Evolutionary conservation across 1,284 basidiomycete genomes (phyloP).

Genomic region (Mycena citricolor): DNA sequence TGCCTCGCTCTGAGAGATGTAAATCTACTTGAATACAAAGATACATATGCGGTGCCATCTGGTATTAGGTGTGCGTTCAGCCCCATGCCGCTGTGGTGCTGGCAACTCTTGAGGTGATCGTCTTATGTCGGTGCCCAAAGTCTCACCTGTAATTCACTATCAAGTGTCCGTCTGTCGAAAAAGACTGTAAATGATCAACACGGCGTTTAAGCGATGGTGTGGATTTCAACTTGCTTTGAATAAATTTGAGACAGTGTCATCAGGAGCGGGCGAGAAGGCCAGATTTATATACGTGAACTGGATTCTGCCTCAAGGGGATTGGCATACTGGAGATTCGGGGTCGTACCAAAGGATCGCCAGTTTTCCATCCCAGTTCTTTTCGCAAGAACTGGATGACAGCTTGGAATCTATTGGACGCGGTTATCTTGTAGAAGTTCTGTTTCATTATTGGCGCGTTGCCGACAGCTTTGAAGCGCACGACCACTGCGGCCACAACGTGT

Average conservation of each 20-base stretch:
- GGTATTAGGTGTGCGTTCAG: too few relatives aligned
- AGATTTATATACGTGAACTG: slow-evolving; percentile 98
- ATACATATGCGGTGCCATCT: too few relatives aligned
- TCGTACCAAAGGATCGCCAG: slow-evolving; percentile 79
- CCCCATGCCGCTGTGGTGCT: slow-evolving; percentile 77
- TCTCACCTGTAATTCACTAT: slow-evolving; percentile 94
- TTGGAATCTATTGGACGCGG: slow-evolving; percentile 91
- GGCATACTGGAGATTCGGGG: background rate
- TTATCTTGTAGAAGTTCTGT: slow-evolving; percentile 85
- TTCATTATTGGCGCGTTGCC: slow-evolving; percentile 86
- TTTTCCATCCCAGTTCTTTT: slow-evolving; percentile 82
- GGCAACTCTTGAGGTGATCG: slow-evolving; percentile 6
- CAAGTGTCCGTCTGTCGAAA: slow-evolving; percentile 88
- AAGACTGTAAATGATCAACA: slow-evolving; percentile 56
- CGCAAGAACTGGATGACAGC: slow-evolving; percentile 90
- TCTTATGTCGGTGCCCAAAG: background rate
- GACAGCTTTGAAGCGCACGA: slow-evolving; percentile 98
- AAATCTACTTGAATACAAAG: too few relatives aligned
- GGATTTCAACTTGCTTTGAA: slow-evolving; percentile 62
- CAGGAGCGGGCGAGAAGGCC: slow-evolving; percentile 93
- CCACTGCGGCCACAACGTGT: slow-evolving; percentile 62
- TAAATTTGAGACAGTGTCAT: slow-evolving; percentile 89
- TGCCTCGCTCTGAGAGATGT: too few relatives aligned
- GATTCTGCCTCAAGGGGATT: background rate
- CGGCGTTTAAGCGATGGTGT: slow-evolving; percentile 3